Conservation (phyloP, 2,329 filamentous ascomycete genomes). For the Chaetomiaceae sp. region DNA sequence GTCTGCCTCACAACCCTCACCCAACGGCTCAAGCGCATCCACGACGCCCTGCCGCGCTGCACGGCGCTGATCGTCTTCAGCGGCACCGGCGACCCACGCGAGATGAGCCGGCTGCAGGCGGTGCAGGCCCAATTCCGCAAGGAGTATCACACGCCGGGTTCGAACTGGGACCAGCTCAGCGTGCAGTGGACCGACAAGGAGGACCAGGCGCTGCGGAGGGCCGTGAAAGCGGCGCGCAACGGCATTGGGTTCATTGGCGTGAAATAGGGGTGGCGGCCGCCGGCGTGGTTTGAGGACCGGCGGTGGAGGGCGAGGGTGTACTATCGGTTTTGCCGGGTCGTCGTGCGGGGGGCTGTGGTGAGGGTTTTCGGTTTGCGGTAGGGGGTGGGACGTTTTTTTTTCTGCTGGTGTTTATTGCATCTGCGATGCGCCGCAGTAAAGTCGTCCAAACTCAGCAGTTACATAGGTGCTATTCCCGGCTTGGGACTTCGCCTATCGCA, state of each 20-base stretch:
- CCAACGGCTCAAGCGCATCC: constrained; percentile 49
- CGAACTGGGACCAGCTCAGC: constrained; percentile 62
- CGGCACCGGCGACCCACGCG: constrained; percentile 63
- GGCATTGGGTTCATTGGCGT: constrained; percentile 63
- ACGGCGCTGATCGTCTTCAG: constrained; percentile 62
- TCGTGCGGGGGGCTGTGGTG: not conserved
- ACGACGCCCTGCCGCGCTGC: constrained; percentile 58
- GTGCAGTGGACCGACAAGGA: constrained; percentile 66
- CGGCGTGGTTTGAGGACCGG: not conserved
- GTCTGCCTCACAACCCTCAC: constrained; percentile 43
- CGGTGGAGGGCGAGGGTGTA: not conserved
- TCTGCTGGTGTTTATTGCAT: no score
- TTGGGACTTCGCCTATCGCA: no score
- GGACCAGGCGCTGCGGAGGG: constrained; percentile 57
- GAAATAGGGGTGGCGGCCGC: constrained; percentile 43
- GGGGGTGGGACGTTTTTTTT: no score
- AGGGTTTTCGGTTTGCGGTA: no score
- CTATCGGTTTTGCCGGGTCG: not conserved
- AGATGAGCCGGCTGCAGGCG: constrained; percentile 58
- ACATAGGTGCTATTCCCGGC: no score
- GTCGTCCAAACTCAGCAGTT: no score
- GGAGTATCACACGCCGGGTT: constrained; percentile 60
- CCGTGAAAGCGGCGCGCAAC: constrained; percentile 53
- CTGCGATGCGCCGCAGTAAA: no score
- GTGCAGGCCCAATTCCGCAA: constrained; percentile 57